Conservation (phyloP, 495 filamentous ascomycete genomes). For the Xanthoparmelia taractica region DNA sequence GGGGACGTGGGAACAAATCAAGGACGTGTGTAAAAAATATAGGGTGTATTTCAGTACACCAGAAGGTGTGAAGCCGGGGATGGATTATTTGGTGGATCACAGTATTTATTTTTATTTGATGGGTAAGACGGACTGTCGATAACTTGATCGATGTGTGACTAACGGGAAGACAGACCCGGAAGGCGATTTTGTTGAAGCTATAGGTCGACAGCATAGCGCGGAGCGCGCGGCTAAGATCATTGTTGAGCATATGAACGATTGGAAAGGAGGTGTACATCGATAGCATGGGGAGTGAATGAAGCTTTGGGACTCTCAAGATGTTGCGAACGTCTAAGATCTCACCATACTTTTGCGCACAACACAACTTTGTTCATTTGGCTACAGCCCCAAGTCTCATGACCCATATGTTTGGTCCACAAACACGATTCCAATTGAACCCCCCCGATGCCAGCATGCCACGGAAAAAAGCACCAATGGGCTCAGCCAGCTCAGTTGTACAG, state of each 20-base stretch:
- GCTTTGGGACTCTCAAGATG: background rate
- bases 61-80: slow-evolving; percentile 72
- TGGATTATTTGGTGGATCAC: slow-evolving; percentile 97
- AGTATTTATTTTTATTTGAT: slow-evolving; percentile 99
- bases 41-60: slow-evolving; percentile 97
- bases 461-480: background rate
- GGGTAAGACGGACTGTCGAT: slow-evolving; percentile 45
- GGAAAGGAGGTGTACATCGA: slow-evolving; percentile 52
- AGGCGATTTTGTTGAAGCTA: slow-evolving; percentile 94
- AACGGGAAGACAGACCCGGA: slow-evolving; percentile 62
- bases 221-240: slow-evolving; percentile 81
- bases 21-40: slow-evolving; percentile 86
- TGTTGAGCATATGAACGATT: slow-evolving; percentile 81
- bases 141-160: background rate
- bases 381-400: background rate
- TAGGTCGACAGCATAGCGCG: slow-evolving; percentile 87
- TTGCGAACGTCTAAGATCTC: background rate
- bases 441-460: background rate
- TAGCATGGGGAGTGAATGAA: background rate
- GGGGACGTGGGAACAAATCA: slow-evolving; percentile 85
- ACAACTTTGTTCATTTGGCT: background rate
- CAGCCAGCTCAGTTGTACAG: background rate
- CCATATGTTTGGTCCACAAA: background rate
- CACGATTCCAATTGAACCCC: background rate
- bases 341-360: background rate